phyloP scores from a whole-genome alignment of 352 stramenopile genomes.

The Thraustochytrium sp. region DNA sequence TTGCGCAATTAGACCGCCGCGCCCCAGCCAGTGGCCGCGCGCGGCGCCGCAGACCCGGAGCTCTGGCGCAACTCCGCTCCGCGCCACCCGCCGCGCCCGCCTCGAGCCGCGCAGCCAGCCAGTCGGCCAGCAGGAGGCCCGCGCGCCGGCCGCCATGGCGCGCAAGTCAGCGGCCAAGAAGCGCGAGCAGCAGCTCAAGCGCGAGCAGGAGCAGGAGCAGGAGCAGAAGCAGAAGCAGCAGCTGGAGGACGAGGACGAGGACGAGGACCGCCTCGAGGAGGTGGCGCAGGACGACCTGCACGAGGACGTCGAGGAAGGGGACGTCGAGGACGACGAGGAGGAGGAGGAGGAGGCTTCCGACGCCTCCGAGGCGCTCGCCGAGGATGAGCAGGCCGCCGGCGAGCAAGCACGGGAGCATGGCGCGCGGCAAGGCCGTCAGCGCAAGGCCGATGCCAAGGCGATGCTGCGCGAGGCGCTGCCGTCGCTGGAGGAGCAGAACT shows the following conservation, averaged over 20 bases:
- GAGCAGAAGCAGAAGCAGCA: background rate
- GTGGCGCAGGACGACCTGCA: no score
- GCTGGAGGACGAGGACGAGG: background rate
- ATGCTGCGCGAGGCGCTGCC: conserved; percentile 66
- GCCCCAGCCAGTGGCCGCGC: no score
- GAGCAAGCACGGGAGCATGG: background rate
- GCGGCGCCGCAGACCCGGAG: no score
- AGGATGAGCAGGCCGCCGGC: background rate
- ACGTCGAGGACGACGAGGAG: background rate
- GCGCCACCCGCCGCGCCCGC: no score
- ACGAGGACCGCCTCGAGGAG: background rate
- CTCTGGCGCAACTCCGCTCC: no score
- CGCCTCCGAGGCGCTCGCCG: background rate
- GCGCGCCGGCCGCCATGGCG: no score
- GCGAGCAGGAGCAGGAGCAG: background rate
- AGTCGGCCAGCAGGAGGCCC: no score
- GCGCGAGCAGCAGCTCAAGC: background rate
- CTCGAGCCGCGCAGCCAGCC: no score
- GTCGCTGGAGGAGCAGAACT: conserved; percentile 67
- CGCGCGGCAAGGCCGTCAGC: no score
- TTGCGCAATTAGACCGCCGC: background rate
- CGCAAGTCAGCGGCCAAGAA: conserved; percentile 5
- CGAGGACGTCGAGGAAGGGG: background rate
- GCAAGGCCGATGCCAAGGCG: background rate
- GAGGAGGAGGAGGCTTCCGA: background rate